Base-by-base conservation (phyloP, 139 green algal genomes). In the Edaphochlamys debaryana region DNA sequence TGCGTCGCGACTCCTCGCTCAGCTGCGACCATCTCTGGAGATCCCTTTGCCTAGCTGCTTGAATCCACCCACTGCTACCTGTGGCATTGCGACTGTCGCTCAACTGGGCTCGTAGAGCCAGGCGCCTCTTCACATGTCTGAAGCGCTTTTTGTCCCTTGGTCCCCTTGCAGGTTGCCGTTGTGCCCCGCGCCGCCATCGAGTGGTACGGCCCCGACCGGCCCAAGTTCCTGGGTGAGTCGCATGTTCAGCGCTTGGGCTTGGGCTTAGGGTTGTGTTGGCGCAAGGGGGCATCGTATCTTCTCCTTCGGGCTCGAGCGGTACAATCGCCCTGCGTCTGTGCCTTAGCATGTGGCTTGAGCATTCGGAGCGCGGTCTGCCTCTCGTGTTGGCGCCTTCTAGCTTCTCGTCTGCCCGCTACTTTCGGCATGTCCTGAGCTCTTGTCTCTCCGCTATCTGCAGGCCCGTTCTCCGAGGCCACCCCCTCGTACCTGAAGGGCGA, bases 401-500 rank as follows among this genome's bases (percentile, higher is more conserved):
- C n/a, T n/a, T n/a, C n/a, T n/a, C n/a, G n/a, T n/a, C n/a, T n/a
- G 48, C 15, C 11, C 48, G 11, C 15, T 9, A 54, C 48, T 54
- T 54, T 9, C 48, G 9, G 11, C 15, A 9, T 54, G 11, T 54
- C 15, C 11, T 15, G 9, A 11, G 48, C 15, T 4, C 50, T 58
- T 19, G 20, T 34, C 58, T 66, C 8, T 29, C 42, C 69, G 27
- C 41, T 30, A 29, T 37, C 0, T 29, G 41, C 63, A 84, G 64
- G 58, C n/a, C 74, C 58, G 17, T 71, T 71, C 58, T 60, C 36
- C 58, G 63, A 84, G 77, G 78, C 64, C 34, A 76, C 80, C 45
- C 89, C 90, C 45, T 66, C 70, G 22, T 96, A 95, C 89, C 82
- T 96, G 80, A 95, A 82, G 22, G 94, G 95, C 77, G 95, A 98